Evolutionary conservation across 1,284 basidiomycete species (phyloP).

Genomic region (Boletus sp.): DNA sequence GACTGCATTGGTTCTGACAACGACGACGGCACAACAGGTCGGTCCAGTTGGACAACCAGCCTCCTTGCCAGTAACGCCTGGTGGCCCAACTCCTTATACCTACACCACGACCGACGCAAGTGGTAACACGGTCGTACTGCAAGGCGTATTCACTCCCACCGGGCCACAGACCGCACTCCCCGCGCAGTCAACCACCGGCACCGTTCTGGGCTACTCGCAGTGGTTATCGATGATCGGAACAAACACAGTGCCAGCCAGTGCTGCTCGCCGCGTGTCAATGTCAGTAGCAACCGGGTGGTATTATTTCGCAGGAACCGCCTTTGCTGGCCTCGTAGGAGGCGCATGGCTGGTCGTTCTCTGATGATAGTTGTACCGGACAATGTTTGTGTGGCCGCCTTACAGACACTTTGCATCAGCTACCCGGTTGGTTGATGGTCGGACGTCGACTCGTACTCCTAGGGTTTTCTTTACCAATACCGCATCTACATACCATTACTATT

Average conservation of each 20-base stretch:
- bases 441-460: neutral
- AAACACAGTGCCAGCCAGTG: slow-evolving; percentile 34
- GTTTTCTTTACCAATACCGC: slow-evolving; percentile 8
- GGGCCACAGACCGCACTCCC: slow-evolving; percentile 43
- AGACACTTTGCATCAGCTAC: slow-evolving; percentile 1
- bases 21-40: slow-evolving; percentile 30
- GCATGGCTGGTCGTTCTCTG: slow-evolving; percentile 33
- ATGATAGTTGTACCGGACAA: slow-evolving; percentile 9
- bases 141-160: slow-evolving; percentile 58
- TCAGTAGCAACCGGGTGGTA: slow-evolving; percentile 31
- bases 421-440: neutral
- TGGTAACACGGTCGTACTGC: slow-evolving; percentile 46
- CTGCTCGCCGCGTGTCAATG: slow-evolving; percentile 22
- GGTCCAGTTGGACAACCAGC: slow-evolving; percentile 62
- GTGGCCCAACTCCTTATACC: slow-evolving; percentile 51
- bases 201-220: slow-evolving; percentile 51
- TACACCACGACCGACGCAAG: slow-evolving; percentile 62
- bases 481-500: slow-evolving; percentile 19
- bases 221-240: slow-evolving; percentile 50
- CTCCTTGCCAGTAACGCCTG: slow-evolving; percentile 39
- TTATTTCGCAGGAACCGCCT: slow-evolving; percentile 27
- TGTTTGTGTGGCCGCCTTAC: slow-evolving; percentile 5
- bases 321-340: slow-evolving; percentile 35
- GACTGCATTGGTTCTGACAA: slow-evolving; percentile 16
- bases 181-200: slow-evolving; percentile 44